Percentiles rank a stretch among this genome's conserved stretches.
Conservation (phyloP, 2,329 filamentous ascomycete species). For the Fusarium sarcochroum region DNA sequence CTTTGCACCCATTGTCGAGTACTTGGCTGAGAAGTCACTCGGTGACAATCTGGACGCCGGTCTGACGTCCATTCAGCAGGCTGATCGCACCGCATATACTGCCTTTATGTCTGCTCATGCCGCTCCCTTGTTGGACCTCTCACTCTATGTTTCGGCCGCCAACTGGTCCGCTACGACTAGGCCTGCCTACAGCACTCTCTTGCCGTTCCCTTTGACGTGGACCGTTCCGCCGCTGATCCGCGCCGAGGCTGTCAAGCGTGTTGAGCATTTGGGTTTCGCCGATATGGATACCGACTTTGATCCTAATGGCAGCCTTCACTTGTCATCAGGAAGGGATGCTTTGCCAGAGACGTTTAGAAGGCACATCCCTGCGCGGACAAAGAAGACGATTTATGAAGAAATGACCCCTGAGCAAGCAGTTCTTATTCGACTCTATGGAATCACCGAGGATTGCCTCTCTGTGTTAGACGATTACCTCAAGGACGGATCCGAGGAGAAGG, state of each 20-base stretch:
- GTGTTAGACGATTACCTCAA: constrained; percentile 73
- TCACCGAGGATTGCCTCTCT: constrained; percentile 79
- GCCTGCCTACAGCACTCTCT: constrained; percentile 82
- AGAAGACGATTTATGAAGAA: constrained; percentile 71
- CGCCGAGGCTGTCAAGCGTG: constrained; percentile 76
- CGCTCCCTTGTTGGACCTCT: constrained; percentile 85
- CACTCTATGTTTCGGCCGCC: constrained; percentile 88
- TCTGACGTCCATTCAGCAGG: constrained; percentile 58
- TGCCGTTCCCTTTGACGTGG: constrained; percentile 92
- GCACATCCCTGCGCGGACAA: constrained; percentile 58
- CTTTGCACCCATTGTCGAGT: constrained; percentile 71
- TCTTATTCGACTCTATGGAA: constrained; percentile 80
- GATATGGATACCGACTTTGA: constrained; percentile 74
- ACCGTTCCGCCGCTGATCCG: constrained; percentile 82
- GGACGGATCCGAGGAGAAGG: constrained; percentile 36
- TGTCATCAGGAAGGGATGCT: constrained; percentile 55
- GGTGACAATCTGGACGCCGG: constrained; percentile 56
- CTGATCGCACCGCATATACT: constrained; percentile 67
- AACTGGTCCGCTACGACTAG: constrained; percentile 87
- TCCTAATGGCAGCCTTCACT: constrained; percentile 54
- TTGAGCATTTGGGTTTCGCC: constrained; percentile 77
- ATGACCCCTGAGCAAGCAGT: constrained; percentile 79
- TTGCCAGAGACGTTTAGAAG: constrained; percentile 58
- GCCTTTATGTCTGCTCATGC: constrained; percentile 82
- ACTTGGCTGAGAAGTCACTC: constrained; percentile 62